Base-by-base conservation (phyloP, 768 basidiomycete species). In the Inosperma sp. region DNA sequence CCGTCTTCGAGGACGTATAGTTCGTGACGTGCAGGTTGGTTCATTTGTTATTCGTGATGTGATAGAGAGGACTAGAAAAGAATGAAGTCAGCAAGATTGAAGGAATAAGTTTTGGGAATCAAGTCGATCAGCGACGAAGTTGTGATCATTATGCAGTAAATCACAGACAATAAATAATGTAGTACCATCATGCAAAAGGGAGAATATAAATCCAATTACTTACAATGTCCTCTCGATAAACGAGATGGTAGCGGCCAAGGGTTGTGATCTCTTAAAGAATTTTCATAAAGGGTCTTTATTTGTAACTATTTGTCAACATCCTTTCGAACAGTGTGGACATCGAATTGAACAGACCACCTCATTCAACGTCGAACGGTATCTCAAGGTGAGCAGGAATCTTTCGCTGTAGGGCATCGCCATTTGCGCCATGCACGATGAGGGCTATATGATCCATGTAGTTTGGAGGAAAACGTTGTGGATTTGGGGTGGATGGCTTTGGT, bases 11-110 rank as follows among this genome's bases (percentile, higher is more conserved):
- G 78, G 41, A 95, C 86, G 66, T 83, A 96, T 57, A 90, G 77
- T 69, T 96, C 93, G 63, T 84, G 88, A 57, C 95, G 83, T 65
- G 85, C 84, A n/a, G 93, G 93, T 39, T 93, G 93, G 72, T 99
- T 99, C 88, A 96, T 91, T 58, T 31, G 34, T 48, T 43, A 16
- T 19, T 17, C 21, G 16, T n/a, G 26, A 48, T 23, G 35, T 16
- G 8, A 36, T 23, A 14, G 6, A 19, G 21, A 31, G 29, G 35
- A 34, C 25, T 30, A 26, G 37, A 26, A 21, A 37, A 29, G 14
- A 27, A 3, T 14, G 14, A 19, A 7, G 12, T 17, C 14, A 35
- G 36, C 6, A 39, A 4, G 16, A n/a, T n/a, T n/a, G n/a, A n/a
- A n/a, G n/a, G n/a, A n/a, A n/a, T n/a, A n/a, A n/a, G n/a, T n/a